Conservation (phyloP, 768 basidiomycete genomes). For the button mushroom (Agaricus bisporus) region DNA sequence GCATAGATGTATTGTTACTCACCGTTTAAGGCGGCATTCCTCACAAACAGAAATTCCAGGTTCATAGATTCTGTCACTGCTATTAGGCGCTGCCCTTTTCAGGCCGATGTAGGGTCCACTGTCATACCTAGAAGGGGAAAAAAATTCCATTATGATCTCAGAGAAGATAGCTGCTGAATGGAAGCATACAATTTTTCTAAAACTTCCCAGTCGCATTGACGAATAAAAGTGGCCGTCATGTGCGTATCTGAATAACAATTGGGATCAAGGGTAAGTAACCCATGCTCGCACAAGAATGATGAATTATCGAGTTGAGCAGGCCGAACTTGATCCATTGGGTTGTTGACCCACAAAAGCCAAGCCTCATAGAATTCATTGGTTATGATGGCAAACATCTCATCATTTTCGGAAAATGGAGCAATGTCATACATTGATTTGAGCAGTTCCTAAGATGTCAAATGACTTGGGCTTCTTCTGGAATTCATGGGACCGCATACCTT, state of each 20-base stretch:
- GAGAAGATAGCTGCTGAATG: conserved; percentile 1
- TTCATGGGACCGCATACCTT: conserved; percentile 40
- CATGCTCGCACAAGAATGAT: conserved; percentile 63
- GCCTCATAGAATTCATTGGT: conserved; percentile 54
- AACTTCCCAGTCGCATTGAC: conserved; percentile 58
- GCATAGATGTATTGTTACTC: conserved; percentile 4
- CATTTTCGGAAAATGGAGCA: conserved; percentile 36
- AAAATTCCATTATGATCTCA: conserved; percentile 10
- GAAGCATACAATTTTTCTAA: conserved; percentile 49
- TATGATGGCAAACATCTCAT: conserved; percentile 45
- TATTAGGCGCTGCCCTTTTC: conserved; percentile 17
- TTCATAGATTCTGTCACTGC: conserved; percentile 28
- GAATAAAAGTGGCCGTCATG: conserved; percentile 48
- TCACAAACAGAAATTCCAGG: conserved; percentile 52
- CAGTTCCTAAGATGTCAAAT: conserved; percentile 38
- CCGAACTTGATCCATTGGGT: conserved; percentile 46
- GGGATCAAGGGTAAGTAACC: conserved; percentile 58
- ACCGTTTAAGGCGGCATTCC: conserved; percentile 59
- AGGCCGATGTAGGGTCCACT: conserved; percentile 45
- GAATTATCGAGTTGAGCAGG: conserved; percentile 61
- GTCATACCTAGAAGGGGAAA: conserved; percentile 40
- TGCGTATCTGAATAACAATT: conserved; percentile 56
- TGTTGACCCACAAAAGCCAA: conserved; percentile 68
- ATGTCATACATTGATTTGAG: conserved; percentile 60
- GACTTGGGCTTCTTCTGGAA: background rate